phyloP scores from a whole-genome alignment of 2,329 filamentous ascomycete genomes.

The Cercospora sp. region DNA sequence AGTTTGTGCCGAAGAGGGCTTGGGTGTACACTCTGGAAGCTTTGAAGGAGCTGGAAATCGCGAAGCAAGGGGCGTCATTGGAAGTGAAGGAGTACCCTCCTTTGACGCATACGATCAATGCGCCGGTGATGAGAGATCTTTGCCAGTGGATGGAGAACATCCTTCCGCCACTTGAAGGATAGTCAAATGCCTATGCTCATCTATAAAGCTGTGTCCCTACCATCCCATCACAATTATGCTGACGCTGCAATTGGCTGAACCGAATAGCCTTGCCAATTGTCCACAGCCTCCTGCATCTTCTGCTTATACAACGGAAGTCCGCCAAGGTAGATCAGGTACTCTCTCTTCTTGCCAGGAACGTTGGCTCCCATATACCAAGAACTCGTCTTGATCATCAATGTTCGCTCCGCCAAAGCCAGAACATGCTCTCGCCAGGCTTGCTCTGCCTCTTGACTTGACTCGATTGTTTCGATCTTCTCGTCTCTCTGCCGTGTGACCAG shows the following conservation, averaged over 20 bases:
- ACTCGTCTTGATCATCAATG: slow-evolving; percentile 27
- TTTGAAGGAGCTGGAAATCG: background rate
- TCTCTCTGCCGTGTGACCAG: slow-evolving; percentile 44
- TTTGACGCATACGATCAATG: background rate
- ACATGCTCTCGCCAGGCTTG: slow-evolving; percentile 41
- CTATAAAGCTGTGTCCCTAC: background rate
- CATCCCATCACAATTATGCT: background rate
- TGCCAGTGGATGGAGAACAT: background rate
- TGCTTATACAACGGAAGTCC: slow-evolving; percentile 20
- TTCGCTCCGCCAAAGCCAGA: slow-evolving; percentile 25
- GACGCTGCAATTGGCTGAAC: background rate
- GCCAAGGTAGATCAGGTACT: slow-evolving; percentile 39
- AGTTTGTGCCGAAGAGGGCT: slow-evolving; percentile 47
- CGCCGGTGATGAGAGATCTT: background rate
- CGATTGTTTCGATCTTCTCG: slow-evolving; percentile 43
- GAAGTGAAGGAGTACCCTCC: background rate
- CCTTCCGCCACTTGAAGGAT: background rate
- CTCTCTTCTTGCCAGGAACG: slow-evolving; percentile 46
- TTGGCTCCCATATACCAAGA: slow-evolving; percentile 44
- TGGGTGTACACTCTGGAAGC: slow-evolving; percentile 24
- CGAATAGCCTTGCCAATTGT: background rate
- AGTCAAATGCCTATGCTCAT: background rate
- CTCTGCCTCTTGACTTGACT: slow-evolving; percentile 44
- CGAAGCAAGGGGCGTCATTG: background rate
- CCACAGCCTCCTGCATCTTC: background rate